Conservation (phyloP, 257 asterid species). For the Marsdenia floribunda region DNA sequence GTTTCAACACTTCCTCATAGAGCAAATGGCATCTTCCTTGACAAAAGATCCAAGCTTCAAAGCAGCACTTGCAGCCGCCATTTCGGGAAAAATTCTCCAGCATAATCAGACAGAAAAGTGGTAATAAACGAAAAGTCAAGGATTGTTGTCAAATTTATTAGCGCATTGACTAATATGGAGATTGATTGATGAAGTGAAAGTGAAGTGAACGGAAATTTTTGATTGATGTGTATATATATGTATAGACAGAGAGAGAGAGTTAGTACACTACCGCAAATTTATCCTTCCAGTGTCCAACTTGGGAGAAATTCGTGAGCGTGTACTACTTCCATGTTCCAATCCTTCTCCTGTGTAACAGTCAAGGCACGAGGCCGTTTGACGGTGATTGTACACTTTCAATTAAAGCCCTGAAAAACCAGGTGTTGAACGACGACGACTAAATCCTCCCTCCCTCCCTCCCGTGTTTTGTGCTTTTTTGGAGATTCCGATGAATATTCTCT, state of each 20-base stretch:
- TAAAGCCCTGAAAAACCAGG: not conserved
- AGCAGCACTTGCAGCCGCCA: conserved; percentile 95
- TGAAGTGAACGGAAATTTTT: conserved; percentile 1
- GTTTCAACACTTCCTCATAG: conserved; percentile 55
- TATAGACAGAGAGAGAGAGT: too few species aligned
- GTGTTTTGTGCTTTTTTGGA: not conserved
- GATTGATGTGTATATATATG: conserved; percentile 6
- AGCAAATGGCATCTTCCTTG: conserved; percentile 83
- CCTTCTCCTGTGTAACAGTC: not conserved
- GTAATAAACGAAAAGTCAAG: conserved; percentile 19
- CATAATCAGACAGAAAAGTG: conserved; percentile 29
- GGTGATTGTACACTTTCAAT: not conserved
- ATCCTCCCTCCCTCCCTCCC: too few species aligned
- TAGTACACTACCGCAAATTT: not conserved
- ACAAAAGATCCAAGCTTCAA: conserved; percentile 86
- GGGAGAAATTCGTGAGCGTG: too few species aligned
- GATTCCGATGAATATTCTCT: conserved; percentile 17
- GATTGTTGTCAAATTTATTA: conserved; percentile 15
- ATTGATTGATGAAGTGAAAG: not conserved
- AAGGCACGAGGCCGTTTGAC: too few species aligned
- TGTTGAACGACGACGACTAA: not conserved
- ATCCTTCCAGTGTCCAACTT: not conserved
- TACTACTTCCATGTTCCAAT: too few species aligned
- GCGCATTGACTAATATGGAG: conserved; percentile 3
- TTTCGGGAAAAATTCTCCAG: conserved; percentile 72